phyloP scores from a whole-genome alignment of 129 eudicot species.

The Chrysanthemum seticuspe region DNA sequence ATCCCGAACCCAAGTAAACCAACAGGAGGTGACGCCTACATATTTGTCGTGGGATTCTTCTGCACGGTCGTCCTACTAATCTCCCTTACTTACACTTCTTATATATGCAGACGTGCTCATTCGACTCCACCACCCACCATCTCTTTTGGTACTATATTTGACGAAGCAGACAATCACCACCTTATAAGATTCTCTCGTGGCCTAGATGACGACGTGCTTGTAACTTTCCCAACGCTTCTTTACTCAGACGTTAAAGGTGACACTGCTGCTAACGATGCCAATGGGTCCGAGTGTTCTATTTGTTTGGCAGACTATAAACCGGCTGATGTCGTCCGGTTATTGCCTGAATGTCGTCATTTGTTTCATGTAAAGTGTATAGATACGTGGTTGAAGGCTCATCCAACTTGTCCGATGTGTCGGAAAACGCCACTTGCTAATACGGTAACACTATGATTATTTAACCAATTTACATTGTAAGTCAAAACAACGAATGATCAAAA shows the following conservation, averaged over 20 bases:
- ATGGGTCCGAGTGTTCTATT: constrained; percentile 35
- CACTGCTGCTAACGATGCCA: background rate
- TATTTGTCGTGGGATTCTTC: constrained; percentile 14
- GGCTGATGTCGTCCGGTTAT: constrained; percentile 35
- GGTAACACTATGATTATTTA: background rate
- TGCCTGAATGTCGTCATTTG: constrained; percentile 45
- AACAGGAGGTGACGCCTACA: constrained; percentile 11
- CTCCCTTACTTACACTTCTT: constrained; percentile 24
- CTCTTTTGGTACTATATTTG: background rate
- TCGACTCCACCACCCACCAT: constrained; percentile 1
- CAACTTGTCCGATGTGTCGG: constrained; percentile 58
- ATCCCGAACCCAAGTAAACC: background rate
- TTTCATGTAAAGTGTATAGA: constrained; percentile 50
- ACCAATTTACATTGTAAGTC: constrained; percentile 8
- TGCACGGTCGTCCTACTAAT: constrained; percentile 21
- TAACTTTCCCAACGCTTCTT: constrained; percentile 26
- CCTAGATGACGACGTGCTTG: constrained; percentile 24
- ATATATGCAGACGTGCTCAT: constrained; percentile 27
- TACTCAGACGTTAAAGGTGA: constrained; percentile 22
- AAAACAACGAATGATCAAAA: background rate
- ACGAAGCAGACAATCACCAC: constrained; percentile 8
- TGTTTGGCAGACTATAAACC: constrained; percentile 46
- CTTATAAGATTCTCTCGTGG: constrained; percentile 27
- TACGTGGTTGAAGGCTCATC: constrained; percentile 45
- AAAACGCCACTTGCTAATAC: constrained; percentile 22